Base-by-base conservation (phyloP, 2,329 filamentous ascomycete species). In the Trichoderma afroharzianum region DNA sequence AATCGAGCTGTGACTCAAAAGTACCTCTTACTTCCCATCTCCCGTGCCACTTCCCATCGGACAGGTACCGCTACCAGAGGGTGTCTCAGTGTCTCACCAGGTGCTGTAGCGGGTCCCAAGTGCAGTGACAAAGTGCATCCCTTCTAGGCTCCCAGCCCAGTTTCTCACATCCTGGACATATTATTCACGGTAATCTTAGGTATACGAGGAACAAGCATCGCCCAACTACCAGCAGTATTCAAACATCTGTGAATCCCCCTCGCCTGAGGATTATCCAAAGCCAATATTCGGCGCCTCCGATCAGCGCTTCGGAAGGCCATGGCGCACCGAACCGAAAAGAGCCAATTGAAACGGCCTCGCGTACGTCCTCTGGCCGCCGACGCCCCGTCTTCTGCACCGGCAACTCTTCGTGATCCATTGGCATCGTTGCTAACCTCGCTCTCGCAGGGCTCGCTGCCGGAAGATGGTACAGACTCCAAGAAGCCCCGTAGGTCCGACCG, bases 401-500 rank as follows among this genome's bases (percentile, higher is more conserved):
- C 15, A 15, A 12, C 12, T 6, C 21, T 33, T 62, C 58, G 59
- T 53, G 68, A 72, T 43, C 57, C 74, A 71, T 75, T 72, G 33
- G 64, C 63, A 71, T 58, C 63, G 69, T 72, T 72, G 72, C 78
- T 80, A 63, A 80, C 75, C 62, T 43, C 72, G 33, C 11, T 21
- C 33, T 55, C 72, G 71, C 73, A 95, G 92, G 87, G 85, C 76
- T 93, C 91, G 55, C 85, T 88, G 66, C 90, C 88, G 76, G 88
- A 91, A 70, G 86, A 88, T 76, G 83, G 86, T 74, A 85, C 87
- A 74, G 91, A 94, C 73, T 84, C 87, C 74, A 98, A 98, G 87
- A 97, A 97, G 81, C 90, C 92, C 72, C 91, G 95, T 74, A 90
- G 93, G 71, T 94, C 93, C 58, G 86, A 93, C 75, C 90, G 93